Evolutionary conservation across 257 asterid species (phyloP).

Genomic region (Penstemon eatonii): DNA sequence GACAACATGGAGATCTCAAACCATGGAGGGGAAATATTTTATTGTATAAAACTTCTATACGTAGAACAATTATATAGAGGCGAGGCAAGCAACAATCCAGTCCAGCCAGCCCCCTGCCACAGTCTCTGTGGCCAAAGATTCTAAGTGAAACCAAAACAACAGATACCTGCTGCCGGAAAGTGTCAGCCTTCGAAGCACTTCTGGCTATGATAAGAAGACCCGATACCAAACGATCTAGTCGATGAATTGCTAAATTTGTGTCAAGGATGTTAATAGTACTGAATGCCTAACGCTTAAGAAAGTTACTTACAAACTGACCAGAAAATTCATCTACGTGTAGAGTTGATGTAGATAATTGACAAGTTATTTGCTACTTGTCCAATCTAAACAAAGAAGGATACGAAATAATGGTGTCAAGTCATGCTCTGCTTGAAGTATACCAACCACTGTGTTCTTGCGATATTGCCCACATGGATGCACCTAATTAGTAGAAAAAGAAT

Average conservation of each 20-base stretch:
- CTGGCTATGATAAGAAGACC: constrained; percentile 97
- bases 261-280: constrained; percentile 46
- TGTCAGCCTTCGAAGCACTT: constrained; percentile 82
- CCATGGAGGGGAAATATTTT: too few relatives aligned
- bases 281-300: constrained; percentile 12
- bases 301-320: constrained; percentile 7
- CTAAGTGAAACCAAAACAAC: constrained; percentile 5
- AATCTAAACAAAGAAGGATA: constrained; percentile 52
- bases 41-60: too few relatives aligned
- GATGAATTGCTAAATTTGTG: constrained; percentile 74
- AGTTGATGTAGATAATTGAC: constrained; percentile 1
- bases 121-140: neutral
- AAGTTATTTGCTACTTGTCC: constrained; percentile 12
- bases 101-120: neutral
- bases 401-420: constrained; percentile 88
- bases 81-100: too few relatives aligned
- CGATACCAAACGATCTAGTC: constrained; percentile 93
- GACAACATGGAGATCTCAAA: too few relatives aligned
- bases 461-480: constrained; percentile 99
- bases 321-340: constrained; percentile 11
- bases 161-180: constrained; percentile 82
- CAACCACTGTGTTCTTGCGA: constrained; percentile 90
- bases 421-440: constrained; percentile 95
- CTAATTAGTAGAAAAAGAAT: constrained; percentile 37
- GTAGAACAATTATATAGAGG: too few relatives aligned